Percentiles rank a stretch among this genome's conserved stretches.
phyloP scores from a whole-genome alignment of 352 stramenopile species.

The Ophiocytium majus region DNA sequence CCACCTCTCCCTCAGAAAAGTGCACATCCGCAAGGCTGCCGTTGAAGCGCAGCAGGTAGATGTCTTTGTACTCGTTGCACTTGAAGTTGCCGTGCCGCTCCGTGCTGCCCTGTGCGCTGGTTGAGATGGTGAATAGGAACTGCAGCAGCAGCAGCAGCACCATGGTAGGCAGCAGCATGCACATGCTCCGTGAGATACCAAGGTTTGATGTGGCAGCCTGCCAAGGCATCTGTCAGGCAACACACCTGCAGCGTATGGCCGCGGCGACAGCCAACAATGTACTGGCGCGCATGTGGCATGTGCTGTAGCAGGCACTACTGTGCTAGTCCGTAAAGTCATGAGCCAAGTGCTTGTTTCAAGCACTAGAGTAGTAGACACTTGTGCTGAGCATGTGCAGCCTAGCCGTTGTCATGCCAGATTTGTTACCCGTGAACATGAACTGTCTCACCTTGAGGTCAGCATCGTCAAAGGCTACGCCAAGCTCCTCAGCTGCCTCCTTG shows the following conservation, averaged over 20 bases:
- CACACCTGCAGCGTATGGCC: too few species aligned
- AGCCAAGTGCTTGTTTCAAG: too few species aligned
- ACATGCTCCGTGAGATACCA: too few species aligned
- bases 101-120: constrained; percentile 29
- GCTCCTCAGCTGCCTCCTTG: constrained; percentile 44
- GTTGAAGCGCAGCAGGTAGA: constrained; percentile 47
- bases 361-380: too few species aligned
- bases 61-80: constrained; percentile 55
- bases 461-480: constrained; percentile 38
- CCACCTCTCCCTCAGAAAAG: constrained; percentile 33
- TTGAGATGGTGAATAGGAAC: constrained; percentile 46
- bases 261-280: too few species aligned
- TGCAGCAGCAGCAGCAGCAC: constrained; percentile 12
- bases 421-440: too few species aligned
- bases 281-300: too few species aligned
- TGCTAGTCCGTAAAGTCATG: background rate
- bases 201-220: too few species aligned
- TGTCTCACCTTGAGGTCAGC: constrained; percentile 9
- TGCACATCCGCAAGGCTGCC: constrained; percentile 36
- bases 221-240: too few species aligned
- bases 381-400: too few species aligned
- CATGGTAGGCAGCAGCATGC: too few species aligned
- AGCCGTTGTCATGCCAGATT: too few species aligned
- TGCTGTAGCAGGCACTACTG: background rate
- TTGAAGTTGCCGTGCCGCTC: constrained; percentile 38